Evolutionary conservation across 768 basidiomycete species (phyloP), one percentile per base, ranked within the genome.

Genomic region (Baorangia bicolor): DNA sequence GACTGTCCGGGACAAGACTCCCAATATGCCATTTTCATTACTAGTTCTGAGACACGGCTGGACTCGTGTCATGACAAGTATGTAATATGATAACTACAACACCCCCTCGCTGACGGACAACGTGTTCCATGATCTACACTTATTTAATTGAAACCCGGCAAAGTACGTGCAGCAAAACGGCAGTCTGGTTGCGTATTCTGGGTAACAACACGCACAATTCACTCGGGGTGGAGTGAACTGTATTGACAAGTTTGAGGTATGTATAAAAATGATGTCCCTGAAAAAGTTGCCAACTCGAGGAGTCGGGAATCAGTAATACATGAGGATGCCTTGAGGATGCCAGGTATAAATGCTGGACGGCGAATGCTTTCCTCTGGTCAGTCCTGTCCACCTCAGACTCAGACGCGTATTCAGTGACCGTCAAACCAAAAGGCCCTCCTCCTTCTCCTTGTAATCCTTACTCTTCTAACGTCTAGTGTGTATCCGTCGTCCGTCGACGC

Each of bases 291-390:
- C 39, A 59, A 51, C 45, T 38, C 18, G 38, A 45, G 47, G 10
- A 43, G 20, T n/a, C 30, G 38, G 21, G 6, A 34, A 49, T 49
- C 23, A 28, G 13, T 11, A 2, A 55, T 33, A 21, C 43, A 37
- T 37, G 61, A 48, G 49, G 52, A 37, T 18, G 9, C 23, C 43
- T 33, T 37, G 61, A 48, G 49, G 52, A 37, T 18, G 9, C 23
- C 14, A n/a, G 38, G 48, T 63, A 65, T 65, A 65, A 65, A 66
- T 30, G n/a, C 42, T 33, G 31, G 50, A 34, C 12, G 27, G 31
- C 12, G 12, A 27, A 49, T 9, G 25, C 7, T 10, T n/a, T 37
- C 21, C 35, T 31, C 14, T 37, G 18, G 14, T 35, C 31, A 56
- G 18, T 35, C 27, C 44, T 11, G 5, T 44, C 38, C 25, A 25